Evolutionary conservation across 352 stramenopile genomes (phyloP).

Genomic region (Phytophthora constricta): DNA sequence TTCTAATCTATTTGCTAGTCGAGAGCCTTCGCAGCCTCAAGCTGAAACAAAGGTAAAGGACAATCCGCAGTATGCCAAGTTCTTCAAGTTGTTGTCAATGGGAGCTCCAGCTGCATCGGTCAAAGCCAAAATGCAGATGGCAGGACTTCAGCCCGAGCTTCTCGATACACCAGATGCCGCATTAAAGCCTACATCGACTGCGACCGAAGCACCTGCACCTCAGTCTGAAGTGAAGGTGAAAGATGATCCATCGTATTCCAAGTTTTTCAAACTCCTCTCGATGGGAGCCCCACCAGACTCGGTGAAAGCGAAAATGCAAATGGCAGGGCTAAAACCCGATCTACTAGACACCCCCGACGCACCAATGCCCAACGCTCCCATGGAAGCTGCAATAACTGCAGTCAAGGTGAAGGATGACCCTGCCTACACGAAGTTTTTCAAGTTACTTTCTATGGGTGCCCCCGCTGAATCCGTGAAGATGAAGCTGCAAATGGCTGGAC

Average conservation of each 20-base stretch:
- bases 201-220: not conserved
- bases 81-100: conserved; percentile 74
- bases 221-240: conserved; percentile 54
- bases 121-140: conserved; percentile 71
- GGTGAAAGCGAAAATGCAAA: conserved; percentile 68
- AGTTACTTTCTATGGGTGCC: conserved; percentile 66
- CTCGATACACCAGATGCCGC: conserved; percentile 63
- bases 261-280: conserved; percentile 77
- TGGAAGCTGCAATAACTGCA: conserved; percentile 1
- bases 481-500: conserved; percentile 71
- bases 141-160: conserved; percentile 84
- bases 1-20: conserved; percentile 21
- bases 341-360: conserved; percentile 78
- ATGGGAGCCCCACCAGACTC: conserved; percentile 61
- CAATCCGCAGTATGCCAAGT: conserved; percentile 67
- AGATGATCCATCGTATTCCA: conserved; percentile 64
- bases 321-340: conserved; percentile 60
- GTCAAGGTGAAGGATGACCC: conserved; percentile 72
- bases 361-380: conserved; percentile 26
- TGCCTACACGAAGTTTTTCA: conserved; percentile 81
- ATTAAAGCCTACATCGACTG: conserved; percentile 22
- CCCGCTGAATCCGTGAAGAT: conserved; percentile 60
- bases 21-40: conserved; percentile 5
- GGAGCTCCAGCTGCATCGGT: conserved; percentile 59
- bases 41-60: conserved; percentile 51